Evolutionary conservation across 83 land plant genomes (phyloP).

Genomic region (Picea mariana): DNA sequence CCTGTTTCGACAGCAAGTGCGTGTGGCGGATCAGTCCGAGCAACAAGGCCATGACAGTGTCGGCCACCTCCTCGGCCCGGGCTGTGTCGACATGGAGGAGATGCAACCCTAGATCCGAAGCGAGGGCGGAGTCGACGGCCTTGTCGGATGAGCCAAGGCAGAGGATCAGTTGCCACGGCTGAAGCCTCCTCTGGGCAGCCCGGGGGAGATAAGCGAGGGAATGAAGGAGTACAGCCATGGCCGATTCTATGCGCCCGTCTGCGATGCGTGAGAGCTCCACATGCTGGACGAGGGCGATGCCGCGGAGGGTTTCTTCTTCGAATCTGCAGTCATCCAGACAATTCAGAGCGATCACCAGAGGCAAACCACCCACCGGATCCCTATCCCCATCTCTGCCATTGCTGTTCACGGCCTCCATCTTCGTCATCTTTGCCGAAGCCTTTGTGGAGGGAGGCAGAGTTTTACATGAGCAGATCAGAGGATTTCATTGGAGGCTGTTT

Average conservation of each 20-base stretch:
- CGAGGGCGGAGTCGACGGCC: conserved; percentile 85
- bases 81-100: conserved; percentile 88
- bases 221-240: conserved; percentile 90
- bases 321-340: conserved; percentile 78
- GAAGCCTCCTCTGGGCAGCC: conserved; percentile 96
- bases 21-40: conserved; percentile 86
- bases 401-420: no score
- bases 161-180: conserved; percentile 87
- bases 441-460: no score
- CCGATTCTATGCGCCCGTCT: conserved; percentile 86
- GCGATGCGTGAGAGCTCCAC: conserved; percentile 69
- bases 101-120: conserved; percentile 86
- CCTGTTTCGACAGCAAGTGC: conserved; percentile 73
- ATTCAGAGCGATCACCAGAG: conserved; percentile 90
- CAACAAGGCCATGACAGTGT: conserved; percentile 90
- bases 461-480: no score
- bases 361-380: conserved; percentile 23
- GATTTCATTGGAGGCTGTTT: no score
- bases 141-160: conserved; percentile 93
- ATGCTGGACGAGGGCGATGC: conserved; percentile 80
- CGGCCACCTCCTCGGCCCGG: conserved; percentile 95
- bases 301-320: conserved; percentile 70
- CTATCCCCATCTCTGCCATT: no score
- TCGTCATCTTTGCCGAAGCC: no score
- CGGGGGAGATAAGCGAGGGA: conserved; percentile 98